phyloP scores from a whole-genome alignment of 345 rosid genomes.

The Draba incana region DNA sequence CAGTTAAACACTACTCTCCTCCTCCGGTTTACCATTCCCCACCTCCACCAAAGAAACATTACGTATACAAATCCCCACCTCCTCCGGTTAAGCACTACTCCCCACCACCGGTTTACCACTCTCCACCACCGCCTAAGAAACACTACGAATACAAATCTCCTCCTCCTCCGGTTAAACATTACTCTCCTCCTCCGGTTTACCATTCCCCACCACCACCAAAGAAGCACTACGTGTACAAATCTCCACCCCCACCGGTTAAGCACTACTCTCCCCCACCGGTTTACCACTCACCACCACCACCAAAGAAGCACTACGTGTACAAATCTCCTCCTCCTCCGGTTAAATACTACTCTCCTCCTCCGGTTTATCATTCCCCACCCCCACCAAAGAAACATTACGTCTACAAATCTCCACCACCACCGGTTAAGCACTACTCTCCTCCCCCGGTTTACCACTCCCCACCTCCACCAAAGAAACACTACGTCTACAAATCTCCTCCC shows the following conservation, averaged over 20 bases:
- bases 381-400: too few relatives aligned
- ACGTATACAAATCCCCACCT: slow-evolving; percentile 39
- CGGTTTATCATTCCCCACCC: too few relatives aligned
- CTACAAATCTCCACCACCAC: too few relatives aligned
- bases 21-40: slow-evolving; percentile 38
- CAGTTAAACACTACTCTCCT: slow-evolving; percentile 36
- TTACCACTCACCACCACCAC: slow-evolving; percentile 22
- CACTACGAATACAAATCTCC: slow-evolving; percentile 15
- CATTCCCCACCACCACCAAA: slow-evolving; percentile 20
- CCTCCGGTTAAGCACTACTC: slow-evolving; percentile 35
- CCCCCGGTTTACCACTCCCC: slow-evolving; percentile 31
- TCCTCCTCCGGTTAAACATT: too few relatives aligned
- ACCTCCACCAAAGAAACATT: slow-evolving; percentile 41
- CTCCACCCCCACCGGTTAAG: slow-evolving; percentile 25
- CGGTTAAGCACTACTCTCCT: slow-evolving; percentile 8
- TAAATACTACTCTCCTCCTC: slow-evolving; percentile 39
- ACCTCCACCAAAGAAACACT: slow-evolving; percentile 19
- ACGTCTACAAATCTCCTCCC: slow-evolving; percentile 32
- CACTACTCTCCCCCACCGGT: slow-evolving; percentile 20
- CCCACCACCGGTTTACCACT: slow-evolving; percentile 31
- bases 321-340: slow-evolving; percentile 41
- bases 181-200: slow-evolving; percentile 1
- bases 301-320: background rate
- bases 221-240: slow-evolving; percentile 23
- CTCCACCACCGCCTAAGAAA: slow-evolving; percentile 40